These are phyloP conservation scores for Nicotiana paniculata DNA, from an alignment of 257 asterid genomes.

Conservation along the genomic window DNA sequence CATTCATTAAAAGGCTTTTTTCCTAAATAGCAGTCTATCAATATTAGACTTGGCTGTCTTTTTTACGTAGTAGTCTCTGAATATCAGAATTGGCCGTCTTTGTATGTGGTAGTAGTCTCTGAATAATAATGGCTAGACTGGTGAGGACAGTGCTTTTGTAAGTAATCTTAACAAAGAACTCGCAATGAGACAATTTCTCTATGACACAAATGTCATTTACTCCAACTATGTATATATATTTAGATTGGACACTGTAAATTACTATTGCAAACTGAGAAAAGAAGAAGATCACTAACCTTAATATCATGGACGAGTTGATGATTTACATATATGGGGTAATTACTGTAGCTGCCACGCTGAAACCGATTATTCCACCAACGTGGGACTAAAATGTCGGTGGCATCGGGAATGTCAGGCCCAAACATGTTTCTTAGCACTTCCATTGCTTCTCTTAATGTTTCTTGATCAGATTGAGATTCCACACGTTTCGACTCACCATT, in stretches of 20 bases:
- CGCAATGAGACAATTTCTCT: not conserved
- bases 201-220: not conserved
- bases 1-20: not conserved
- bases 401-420: conserved; percentile 67
- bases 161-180: not conserved
- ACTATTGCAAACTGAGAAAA: not conserved
- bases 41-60: not conserved
- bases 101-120: not conserved
- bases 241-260: not conserved
- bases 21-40: not conserved
- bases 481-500: conserved; percentile 84
- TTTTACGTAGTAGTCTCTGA: not conserved
- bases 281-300: conserved; percentile 39
- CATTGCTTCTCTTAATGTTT: conserved; percentile 82
- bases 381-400: conserved; percentile 71
- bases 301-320: conserved; percentile 54
- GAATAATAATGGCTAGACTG: not conserved
- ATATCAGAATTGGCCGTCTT: not conserved
- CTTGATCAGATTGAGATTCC: conserved; percentile 77
- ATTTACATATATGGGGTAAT: conserved; percentile 63
- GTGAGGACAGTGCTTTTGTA: not conserved
- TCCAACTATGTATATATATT: not conserved
- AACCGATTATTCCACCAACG: conserved; percentile 96
- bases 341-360: conserved; percentile 90
- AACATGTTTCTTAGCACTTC: conserved; percentile 81